These are phyloP conservation scores for Gremmenia infestans DNA, from an alignment of 2,329 filamentous ascomycete species.

Conservation along the genomic window DNA sequence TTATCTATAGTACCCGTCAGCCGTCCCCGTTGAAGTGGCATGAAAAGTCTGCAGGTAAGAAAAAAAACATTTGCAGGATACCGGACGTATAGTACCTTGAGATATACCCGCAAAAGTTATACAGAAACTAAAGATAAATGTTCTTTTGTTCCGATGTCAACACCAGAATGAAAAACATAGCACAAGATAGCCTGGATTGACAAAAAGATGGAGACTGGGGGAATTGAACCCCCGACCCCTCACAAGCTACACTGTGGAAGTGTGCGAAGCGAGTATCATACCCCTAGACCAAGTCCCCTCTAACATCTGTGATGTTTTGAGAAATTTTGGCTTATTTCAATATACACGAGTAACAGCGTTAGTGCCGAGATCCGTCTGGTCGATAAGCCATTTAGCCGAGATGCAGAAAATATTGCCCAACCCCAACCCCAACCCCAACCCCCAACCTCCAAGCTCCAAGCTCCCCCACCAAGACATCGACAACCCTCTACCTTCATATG, in stretches of 20 bases:
- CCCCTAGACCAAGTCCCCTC: constrained; percentile 26
- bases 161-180: too few species aligned
- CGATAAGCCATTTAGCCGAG: too few species aligned
- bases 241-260: constrained; percentile 22
- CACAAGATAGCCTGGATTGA: constrained; percentile 2
- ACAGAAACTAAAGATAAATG: too few species aligned
- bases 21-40: too few species aligned
- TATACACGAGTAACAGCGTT: neutral
- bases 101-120: too few species aligned
- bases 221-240: constrained; percentile 39
- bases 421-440: too few species aligned
- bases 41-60: too few species aligned
- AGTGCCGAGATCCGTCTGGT: neutral
- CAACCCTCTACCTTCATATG: neutral
- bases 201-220: constrained; percentile 30
- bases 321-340: neutral
- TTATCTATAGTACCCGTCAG: too few species aligned
- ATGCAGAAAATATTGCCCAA: neutral
- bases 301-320: neutral
- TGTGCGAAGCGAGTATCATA: constrained; percentile 37
- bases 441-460: neutral
- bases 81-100: too few species aligned
- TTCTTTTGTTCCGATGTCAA: too few species aligned
- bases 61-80: too few species aligned
- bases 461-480: neutral